A percentile compares a stretch with the other conserved stretches of the same genome.
These are phyloP conservation scores for Colletotrichum sp. DNA, from an alignment of 2,329 filamentous ascomycete genomes.

Conservation along the genomic window DNA sequence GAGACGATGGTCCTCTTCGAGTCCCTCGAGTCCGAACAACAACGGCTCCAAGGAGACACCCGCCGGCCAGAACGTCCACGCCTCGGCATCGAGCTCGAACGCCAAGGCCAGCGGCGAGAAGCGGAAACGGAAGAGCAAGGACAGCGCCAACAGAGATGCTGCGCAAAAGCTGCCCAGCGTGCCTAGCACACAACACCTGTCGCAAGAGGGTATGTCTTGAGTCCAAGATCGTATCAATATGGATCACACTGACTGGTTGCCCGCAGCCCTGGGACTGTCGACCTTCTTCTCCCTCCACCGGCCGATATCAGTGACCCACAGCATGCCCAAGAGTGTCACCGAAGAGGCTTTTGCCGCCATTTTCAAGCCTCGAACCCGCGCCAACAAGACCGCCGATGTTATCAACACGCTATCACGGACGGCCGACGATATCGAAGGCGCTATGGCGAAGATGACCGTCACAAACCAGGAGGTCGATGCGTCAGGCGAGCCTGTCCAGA, in stretches of 20 bases:
- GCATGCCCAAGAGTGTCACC: constrained; percentile 75
- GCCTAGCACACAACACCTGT: constrained; percentile 75
- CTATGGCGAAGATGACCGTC: constrained; percentile 59
- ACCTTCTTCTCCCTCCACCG: constrained; percentile 96
- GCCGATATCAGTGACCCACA: constrained; percentile 86
- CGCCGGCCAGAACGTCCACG: constrained; percentile 46
- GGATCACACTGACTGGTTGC: background rate
- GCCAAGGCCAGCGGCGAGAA: constrained; percentile 54
- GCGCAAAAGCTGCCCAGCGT: constrained; percentile 71
- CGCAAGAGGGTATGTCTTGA: constrained; percentile 62
- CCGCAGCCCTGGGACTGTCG: constrained; percentile 81
- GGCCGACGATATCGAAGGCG: constrained; percentile 63
- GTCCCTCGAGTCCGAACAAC: constrained; percentile 65
- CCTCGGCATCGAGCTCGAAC: constrained; percentile 47
- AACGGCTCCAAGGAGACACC: constrained; percentile 58
- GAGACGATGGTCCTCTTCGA: constrained; percentile 64
- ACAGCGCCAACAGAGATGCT: constrained; percentile 47
- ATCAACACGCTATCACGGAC: constrained; percentile 70
- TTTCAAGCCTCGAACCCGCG: constrained; percentile 65
- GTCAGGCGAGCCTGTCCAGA: constrained; percentile 51
- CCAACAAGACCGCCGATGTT: constrained; percentile 62
- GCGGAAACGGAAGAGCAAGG: constrained; percentile 64
- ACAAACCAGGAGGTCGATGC: constrained; percentile 44
- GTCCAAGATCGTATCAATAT: background rate
- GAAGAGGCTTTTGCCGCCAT: constrained; percentile 83